A percentile compares a stretch with the other conserved stretches of the same genome.
These are phyloP conservation scores for Penicillium crystallinum DNA, from an alignment of 495 filamentous ascomycete genomes.

Conservation along the genomic window DNA sequence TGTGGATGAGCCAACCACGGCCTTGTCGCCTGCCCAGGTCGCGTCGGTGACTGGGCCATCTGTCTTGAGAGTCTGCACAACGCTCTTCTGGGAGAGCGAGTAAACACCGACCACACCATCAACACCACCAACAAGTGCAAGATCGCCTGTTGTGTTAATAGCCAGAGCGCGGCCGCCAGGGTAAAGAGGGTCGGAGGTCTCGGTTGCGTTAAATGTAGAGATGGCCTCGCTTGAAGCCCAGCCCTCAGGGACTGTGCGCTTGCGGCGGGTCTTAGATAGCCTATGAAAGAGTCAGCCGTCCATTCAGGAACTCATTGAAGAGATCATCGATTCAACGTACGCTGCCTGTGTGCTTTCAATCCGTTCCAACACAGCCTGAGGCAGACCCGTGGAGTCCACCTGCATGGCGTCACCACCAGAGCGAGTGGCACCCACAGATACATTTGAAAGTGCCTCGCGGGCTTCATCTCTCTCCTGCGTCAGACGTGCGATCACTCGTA, in stretches of 20 bases:
- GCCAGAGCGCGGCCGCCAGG: conserved; percentile 62
- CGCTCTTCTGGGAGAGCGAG: conserved; percentile 63
- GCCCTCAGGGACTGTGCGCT: conserved; percentile 75
- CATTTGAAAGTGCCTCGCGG: conserved; percentile 80
- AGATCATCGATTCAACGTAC: conserved; percentile 45
- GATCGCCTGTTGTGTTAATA: conserved; percentile 57
- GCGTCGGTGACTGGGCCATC: conserved; percentile 71
- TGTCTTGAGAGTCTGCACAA: conserved; percentile 61
- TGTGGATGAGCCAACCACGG: conserved; percentile 66
- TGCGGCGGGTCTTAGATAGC: conserved; percentile 77
- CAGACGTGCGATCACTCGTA: conserved; percentile 85
- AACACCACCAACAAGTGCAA: conserved; percentile 73
- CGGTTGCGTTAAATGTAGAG: conserved; percentile 55
- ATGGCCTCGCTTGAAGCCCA: conserved; percentile 79
- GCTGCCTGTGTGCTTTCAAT: conserved; percentile 72
- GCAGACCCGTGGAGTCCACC: conserved; percentile 69
- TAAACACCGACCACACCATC: conserved; percentile 77
- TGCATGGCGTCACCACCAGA: conserved; percentile 81
- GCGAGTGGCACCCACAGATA: conserved; percentile 62
- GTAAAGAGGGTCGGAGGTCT: conserved; percentile 58
- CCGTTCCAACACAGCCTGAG: conserved; percentile 65
- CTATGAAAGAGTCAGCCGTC: conserved; percentile 42
- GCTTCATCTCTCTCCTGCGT: conserved; percentile 89
- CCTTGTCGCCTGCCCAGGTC: conserved; percentile 67
- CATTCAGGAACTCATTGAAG: neutral